These are phyloP conservation scores for Eucalyptus tenuipes DNA, from an alignment of 345 rosid genomes.

Conservation along the genomic window DNA sequence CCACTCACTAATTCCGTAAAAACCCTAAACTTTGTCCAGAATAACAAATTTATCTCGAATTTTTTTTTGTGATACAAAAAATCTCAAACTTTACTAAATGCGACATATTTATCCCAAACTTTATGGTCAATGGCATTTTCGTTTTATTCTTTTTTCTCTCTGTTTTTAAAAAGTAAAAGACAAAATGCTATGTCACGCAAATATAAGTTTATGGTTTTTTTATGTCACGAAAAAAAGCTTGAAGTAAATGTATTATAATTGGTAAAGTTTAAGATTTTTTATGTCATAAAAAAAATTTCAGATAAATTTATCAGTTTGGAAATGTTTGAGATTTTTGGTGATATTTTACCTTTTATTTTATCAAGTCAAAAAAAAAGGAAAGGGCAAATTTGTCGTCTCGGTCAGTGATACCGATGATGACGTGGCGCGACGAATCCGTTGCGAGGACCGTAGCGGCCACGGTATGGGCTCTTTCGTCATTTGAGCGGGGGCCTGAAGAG, in stretches of 20 bases:
- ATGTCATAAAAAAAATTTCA: no score
- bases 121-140: no score
- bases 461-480: background rate
- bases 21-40: rapidly evolving
- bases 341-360: no score
- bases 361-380: background rate
- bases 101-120: rapidly evolving
- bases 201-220: no score
- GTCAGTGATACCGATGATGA: background rate
- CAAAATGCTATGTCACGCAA: rapidly evolving
- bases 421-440: background rate
- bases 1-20: background rate
- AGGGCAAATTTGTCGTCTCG: background rate
- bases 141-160: rapidly evolving
- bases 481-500: background rate
- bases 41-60: no score
- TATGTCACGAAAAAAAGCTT: rapidly evolving
- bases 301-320: no score
- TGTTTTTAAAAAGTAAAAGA: no score
- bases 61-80: rapidly evolving
- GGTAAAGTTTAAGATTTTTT: no score
- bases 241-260: rapidly evolving
- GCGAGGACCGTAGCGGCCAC: background rate
- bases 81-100: no score
- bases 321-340: background rate